Evolutionary conservation across 2,329 filamentous ascomycete genomes (phyloP), one percentile per base, ranked within the genome.

Genomic region (Neofusicoccum sp.): DNA sequence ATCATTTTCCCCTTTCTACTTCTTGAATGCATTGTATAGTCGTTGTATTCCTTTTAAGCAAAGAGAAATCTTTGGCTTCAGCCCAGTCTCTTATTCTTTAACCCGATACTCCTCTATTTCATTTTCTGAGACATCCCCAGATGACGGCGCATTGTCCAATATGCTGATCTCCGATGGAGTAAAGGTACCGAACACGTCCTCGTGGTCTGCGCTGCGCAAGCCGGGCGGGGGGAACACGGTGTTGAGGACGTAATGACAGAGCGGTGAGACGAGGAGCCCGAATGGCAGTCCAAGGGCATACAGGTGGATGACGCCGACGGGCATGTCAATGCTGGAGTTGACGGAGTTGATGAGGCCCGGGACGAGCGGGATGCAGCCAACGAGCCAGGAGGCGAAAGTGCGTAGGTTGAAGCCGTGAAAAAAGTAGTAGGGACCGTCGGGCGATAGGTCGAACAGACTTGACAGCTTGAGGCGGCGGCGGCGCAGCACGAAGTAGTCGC

Each of bases 171-270:
- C 22, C 22, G 22, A 22, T 22, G 69, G 63, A 0, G 79, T 80
- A 61, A 83, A 82, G 0, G 80, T 81, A n/a, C 76, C 78, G 56
- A 78, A 83, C 11, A 77, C 52, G 64, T 83, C 80, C 7, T 76
- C 67, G 5, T 76, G 71, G 56, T 83, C 80, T 36, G 75, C 78
- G 61, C 79, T 74, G 14, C 77, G 79, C 69, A 79, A 70, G 7
- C 77, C 74, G 1, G 60, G 44, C 1, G 77, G 70, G 0, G 80
- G 80, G 45, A 77, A 82, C 12, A 78, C 14, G 11, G 72, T 62
- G 61, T 80, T 82, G 2, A 75, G 61, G 1, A 60, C 37, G 28
- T 72, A 74, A 54, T 73, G 74, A 2, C 74, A 14, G 66, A 69
- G 34, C 47, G 67, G 67, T 36, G 75, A 77, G 29, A 74, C 73